These are phyloP conservation scores for Mucor circinelloides DNA, from an alignment of 371 early-diverging fungal genomes.

Conservation along the genomic window DNA sequence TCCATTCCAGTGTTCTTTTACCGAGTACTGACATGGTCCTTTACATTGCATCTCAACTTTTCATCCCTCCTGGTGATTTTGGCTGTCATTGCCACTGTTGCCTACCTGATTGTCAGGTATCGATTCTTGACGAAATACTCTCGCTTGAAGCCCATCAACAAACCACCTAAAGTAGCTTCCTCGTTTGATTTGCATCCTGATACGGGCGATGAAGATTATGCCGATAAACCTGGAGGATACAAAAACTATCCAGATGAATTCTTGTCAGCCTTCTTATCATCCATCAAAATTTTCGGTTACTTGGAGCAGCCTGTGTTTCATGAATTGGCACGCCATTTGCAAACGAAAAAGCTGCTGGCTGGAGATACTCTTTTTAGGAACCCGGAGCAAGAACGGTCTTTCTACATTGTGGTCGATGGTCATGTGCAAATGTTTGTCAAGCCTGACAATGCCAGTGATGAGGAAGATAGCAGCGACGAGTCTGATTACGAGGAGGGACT, in stretches of 20 bases:
- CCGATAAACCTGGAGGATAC: constrained; percentile 32
- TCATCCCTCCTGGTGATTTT: constrained; percentile 57
- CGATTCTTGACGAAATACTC: constrained; percentile 79
- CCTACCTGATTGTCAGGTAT: constrained; percentile 71
- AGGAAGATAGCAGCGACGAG: constrained; percentile 31
- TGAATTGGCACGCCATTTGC: constrained; percentile 87
- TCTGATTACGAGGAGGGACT: constrained; percentile 4
- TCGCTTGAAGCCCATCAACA: constrained; percentile 61
- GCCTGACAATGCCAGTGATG: constrained; percentile 39
- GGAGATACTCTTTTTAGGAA: constrained; percentile 86
- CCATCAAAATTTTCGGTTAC: constrained; percentile 97
- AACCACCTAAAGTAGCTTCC: constrained; percentile 54
- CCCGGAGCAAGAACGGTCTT: constrained; percentile 75
- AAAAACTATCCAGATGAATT: constrained; percentile 82
- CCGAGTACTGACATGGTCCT: constrained; percentile 67
- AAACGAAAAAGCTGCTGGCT: constrained; percentile 82
- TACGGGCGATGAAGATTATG: constrained; percentile 65
- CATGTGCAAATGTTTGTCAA: constrained; percentile 82
- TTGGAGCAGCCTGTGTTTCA: constrained; percentile 95
- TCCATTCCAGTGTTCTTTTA: constrained; percentile 60
- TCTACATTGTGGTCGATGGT: constrained; percentile 96
- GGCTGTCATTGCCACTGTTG: constrained; percentile 35
- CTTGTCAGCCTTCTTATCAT: constrained; percentile 79
- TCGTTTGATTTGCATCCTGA: constrained; percentile 85
- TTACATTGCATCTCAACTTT: constrained; percentile 70